Percentiles rank a stretch among this genome's conserved stretches.
These are phyloP conservation scores for Ceratocystis destructans DNA, from an alignment of 2,329 filamentous ascomycete species.

Conservation along the genomic window DNA sequence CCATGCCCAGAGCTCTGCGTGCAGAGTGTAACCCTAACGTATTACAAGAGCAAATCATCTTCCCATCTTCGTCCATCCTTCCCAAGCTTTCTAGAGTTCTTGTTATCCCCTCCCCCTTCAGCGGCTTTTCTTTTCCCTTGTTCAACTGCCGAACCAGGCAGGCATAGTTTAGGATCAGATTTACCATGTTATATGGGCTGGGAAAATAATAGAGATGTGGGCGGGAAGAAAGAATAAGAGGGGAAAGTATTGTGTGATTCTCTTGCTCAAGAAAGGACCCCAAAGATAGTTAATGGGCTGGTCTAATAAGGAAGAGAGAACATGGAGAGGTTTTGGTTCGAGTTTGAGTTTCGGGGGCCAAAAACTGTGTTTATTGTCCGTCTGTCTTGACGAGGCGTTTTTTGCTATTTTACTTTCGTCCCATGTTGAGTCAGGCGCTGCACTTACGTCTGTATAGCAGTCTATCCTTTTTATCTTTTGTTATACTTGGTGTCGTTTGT, in stretches of 20 bases:
- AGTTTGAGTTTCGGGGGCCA: too few relatives aligned
- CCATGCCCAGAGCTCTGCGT: neutral
- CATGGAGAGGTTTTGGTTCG: too few relatives aligned
- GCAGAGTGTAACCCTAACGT: neutral
- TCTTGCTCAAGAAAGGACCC: too few relatives aligned
- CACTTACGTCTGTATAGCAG: too few relatives aligned
- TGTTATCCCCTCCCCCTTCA: neutral
- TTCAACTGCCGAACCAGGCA: neutral
- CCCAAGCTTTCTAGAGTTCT: neutral
- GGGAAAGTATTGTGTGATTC: neutral
- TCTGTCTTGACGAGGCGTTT: too few relatives aligned
- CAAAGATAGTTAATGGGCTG: too few relatives aligned
- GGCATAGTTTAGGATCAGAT: neutral
- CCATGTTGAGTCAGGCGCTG: too few relatives aligned
- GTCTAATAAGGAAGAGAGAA: too few relatives aligned
- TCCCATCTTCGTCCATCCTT: neutral
- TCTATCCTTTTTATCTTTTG: too few relatives aligned
- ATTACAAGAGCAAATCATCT: neutral
- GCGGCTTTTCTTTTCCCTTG: neutral
- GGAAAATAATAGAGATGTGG: neutral
- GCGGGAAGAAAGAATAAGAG: neutral
- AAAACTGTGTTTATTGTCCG: too few relatives aligned
- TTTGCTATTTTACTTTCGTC: neutral
- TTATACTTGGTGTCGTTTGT: too few relatives aligned
- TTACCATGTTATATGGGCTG: neutral